phyloP scores from a whole-genome alignment of 2,329 filamentous ascomycete genomes.

The Clonostachys chloroleuca region DNA sequence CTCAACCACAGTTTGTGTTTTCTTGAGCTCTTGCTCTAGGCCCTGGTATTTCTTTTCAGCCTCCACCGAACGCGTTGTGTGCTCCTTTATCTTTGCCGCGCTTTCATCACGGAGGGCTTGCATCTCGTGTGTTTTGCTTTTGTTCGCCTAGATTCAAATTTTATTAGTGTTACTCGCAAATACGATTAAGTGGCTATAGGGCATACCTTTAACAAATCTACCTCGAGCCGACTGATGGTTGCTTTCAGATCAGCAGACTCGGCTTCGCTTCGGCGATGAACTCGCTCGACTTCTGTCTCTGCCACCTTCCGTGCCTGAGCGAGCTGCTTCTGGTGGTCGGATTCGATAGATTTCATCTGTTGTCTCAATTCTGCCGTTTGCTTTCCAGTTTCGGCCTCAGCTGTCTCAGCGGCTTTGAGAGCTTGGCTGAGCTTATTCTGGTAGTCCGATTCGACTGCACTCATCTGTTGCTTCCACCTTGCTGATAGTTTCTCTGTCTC shows the following conservation, averaged over 20 bases:
- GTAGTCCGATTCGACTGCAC: constrained; percentile 6
- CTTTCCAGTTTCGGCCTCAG: too few relatives aligned
- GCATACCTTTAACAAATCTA: constrained; percentile 54
- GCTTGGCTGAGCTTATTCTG: constrained; percentile 2
- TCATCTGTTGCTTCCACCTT: not conserved
- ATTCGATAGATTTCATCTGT: constrained; percentile 11
- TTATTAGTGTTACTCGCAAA: not conserved
- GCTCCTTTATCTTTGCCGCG: constrained; percentile 15
- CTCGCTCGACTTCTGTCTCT: constrained; percentile 43
- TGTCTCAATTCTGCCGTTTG: constrained; percentile 6
- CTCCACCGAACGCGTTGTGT: constrained; percentile 13
- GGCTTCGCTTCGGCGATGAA: constrained; percentile 46
- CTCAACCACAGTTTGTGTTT: constrained; percentile 3
- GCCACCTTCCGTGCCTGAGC: constrained; percentile 41
- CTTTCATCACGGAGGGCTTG: constrained; percentile 42
- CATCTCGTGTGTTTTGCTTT: constrained; percentile 55
- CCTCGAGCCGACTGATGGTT: constrained; percentile 57
- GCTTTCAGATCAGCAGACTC: constrained; percentile 60
- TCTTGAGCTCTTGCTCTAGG: constrained; percentile 17
- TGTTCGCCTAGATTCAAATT: constrained; percentile 42
- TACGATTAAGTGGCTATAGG: not conserved
- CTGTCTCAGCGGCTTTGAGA: constrained; percentile 6
- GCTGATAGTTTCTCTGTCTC: not conserved
- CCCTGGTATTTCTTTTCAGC: constrained; percentile 12
- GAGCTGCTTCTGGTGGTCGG: constrained; percentile 33